Conservation (phyloP, 2,329 filamentous ascomycete genomes). For the Davidsoniella australis region DNA sequence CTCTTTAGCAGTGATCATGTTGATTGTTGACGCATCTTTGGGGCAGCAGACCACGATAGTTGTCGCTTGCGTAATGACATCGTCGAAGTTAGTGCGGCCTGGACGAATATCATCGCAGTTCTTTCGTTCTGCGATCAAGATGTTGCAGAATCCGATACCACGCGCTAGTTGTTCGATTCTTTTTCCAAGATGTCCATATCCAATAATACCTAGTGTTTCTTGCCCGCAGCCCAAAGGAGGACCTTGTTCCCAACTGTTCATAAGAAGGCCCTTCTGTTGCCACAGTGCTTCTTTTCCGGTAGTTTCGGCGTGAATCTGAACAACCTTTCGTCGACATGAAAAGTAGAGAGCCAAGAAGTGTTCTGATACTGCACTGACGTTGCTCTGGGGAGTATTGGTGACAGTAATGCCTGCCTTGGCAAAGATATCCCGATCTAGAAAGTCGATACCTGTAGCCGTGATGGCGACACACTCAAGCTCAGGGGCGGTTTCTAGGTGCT, state of each 20-base stretch:
- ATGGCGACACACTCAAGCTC: conserved; percentile 5
- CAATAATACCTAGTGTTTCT: conserved; percentile 18
- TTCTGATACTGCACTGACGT: conserved; percentile 7
- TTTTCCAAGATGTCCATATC: conserved; percentile 17
- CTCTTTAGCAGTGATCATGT: conserved; percentile 14
- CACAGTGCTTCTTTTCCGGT: background rate
- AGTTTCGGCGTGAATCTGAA: conserved; percentile 1
- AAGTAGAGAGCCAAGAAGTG: conserved; percentile 11
- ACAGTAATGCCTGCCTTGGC: conserved; percentile 7
- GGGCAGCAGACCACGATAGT: conserved; percentile 17
- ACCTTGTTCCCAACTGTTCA: conserved; percentile 7
- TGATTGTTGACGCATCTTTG: conserved; percentile 13
- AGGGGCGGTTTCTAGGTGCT: conserved; percentile 1
- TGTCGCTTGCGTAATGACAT: conserved; percentile 16
- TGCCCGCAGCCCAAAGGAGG: conserved; percentile 17
- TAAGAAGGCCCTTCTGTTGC: conserved; percentile 5
- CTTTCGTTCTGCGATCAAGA: conserved; percentile 16
- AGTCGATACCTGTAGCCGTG: conserved; percentile 10
- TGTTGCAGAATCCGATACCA: conserved; percentile 15
- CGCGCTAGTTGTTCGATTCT: conserved; percentile 15
- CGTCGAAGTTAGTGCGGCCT: conserved; percentile 13
- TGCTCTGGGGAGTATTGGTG: conserved; percentile 10
- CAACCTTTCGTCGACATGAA: conserved; percentile 5
- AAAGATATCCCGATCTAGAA: conserved; percentile 6
- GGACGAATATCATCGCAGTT: background rate